Percentiles rank a stretch among this genome's conserved stretches.
These are phyloP conservation scores for Microsporum canis DNA, from an alignment of 2,329 filamentous ascomycete species.

Conservation along the genomic window DNA sequence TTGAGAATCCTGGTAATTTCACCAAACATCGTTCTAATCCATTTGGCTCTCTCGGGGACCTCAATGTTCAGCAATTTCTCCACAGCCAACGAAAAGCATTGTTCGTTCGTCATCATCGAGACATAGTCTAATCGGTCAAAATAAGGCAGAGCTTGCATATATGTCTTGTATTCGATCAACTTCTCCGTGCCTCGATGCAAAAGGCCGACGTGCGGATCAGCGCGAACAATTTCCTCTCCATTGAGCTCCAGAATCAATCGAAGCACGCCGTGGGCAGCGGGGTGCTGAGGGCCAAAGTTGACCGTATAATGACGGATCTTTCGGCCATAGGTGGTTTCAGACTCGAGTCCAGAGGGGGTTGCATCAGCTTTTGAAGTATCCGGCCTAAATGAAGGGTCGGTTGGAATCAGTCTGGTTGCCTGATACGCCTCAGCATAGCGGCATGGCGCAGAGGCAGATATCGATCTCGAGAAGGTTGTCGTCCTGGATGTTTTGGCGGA, in stretches of 20 bases:
- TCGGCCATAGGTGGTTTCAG: constrained; percentile 42
- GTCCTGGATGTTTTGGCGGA: constrained; percentile 26
- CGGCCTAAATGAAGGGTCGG: constrained; percentile 42
- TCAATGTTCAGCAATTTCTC: constrained; percentile 98
- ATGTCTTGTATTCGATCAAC: constrained; percentile 99
- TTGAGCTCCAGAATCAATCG: constrained; percentile 95
- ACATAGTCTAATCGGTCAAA: constrained; percentile 98
- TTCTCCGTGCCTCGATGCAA: constrained; percentile 97
- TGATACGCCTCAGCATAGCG: constrained; percentile 42
- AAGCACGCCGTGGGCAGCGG: constrained; percentile 94
- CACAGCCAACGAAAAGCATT: constrained; percentile 88
- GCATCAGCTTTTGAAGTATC: not conserved
- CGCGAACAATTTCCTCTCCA: constrained; percentile 92
- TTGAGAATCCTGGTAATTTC: constrained; percentile 92
- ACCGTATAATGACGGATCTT: constrained; percentile 99
- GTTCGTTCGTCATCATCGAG: constrained; percentile 99
- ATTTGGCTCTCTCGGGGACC: constrained; percentile 90
- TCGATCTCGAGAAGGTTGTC: constrained; percentile 40
- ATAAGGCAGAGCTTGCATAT: constrained; percentile 94
- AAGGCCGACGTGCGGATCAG: constrained; percentile 92
- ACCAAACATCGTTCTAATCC: constrained; percentile 87
- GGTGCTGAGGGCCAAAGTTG: constrained; percentile 98
- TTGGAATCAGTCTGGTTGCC: constrained; percentile 46
- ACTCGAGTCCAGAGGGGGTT: constrained; percentile 34
- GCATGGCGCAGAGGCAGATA: constrained; percentile 46